These are phyloP conservation scores for Cystobasidium pallidum DNA, from an alignment of 1,284 basidiomycete genomes.

Conservation along the genomic window DNA sequence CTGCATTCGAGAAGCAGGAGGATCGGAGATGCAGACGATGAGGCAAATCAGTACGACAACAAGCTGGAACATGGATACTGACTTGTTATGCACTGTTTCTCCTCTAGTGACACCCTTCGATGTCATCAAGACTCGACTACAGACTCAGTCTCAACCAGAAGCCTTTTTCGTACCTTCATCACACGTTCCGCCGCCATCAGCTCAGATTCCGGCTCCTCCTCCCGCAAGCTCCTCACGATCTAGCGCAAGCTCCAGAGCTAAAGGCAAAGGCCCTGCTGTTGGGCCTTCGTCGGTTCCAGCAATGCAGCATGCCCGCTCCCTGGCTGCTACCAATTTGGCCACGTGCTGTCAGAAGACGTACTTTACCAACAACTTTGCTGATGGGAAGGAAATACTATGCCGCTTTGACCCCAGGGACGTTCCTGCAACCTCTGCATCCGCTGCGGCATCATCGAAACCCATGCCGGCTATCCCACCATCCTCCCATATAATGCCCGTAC, in stretches of 20 bases:
- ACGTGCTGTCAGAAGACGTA: conserved; percentile 57
- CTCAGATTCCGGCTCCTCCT: conserved; percentile 42
- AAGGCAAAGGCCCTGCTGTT: conserved; percentile 27
- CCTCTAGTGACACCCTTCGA: conserved; percentile 87
- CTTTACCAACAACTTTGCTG: conserved; percentile 53
- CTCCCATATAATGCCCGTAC: conserved; percentile 4
- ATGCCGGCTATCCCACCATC: not conserved
- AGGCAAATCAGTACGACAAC: not conserved
- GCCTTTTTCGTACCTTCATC: conserved; percentile 48
- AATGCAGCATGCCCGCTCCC: conserved; percentile 40
- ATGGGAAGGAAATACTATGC: conserved; percentile 50
- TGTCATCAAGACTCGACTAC: conserved; percentile 79
- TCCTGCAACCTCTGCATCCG: conserved; percentile 39
- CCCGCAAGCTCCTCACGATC: conserved; percentile 32
- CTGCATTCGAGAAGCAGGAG: not conserved
- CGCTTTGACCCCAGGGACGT: conserved; percentile 54
- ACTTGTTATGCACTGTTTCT: conserved; percentile 2
- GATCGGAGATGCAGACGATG: conserved; percentile 15
- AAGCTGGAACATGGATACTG: not conserved
- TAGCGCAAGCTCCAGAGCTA: conserved; percentile 3
- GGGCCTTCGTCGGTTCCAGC: conserved; percentile 15
- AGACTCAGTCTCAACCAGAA: conserved; percentile 49
- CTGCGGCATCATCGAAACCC: conserved; percentile 7
- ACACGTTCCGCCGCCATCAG: conserved; percentile 46
- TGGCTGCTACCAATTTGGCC: conserved; percentile 46